Conservation (phyloP, 2,329 filamentous ascomycete species). For the Penicillium palitans region DNA sequence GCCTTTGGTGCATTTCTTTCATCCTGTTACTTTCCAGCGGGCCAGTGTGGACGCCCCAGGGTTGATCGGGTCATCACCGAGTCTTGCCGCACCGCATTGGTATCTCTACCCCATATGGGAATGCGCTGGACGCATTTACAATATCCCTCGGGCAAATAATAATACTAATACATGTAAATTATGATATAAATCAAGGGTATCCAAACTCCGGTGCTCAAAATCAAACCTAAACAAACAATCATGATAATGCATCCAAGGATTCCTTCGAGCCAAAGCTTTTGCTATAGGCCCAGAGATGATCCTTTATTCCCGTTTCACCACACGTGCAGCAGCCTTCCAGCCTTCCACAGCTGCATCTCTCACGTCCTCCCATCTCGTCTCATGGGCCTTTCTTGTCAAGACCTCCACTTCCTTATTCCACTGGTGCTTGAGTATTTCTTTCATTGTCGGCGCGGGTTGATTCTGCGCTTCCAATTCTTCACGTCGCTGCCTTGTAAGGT, state of each 20-base stretch:
- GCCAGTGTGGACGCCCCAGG: neutral
- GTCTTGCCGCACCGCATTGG: neutral
- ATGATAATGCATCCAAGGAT: constrained; percentile 17
- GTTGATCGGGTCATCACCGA: neutral
- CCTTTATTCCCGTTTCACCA: constrained; percentile 37
- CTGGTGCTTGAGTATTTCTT: constrained; percentile 70
- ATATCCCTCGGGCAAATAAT: neutral
- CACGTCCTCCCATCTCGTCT: constrained; percentile 64
- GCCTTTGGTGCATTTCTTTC: neutral
- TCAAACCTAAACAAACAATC: constrained; percentile 12
- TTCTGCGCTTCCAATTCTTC: constrained; percentile 12
- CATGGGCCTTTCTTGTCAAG: constrained; percentile 66
- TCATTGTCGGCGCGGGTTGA: constrained; percentile 48
- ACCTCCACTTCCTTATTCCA: constrained; percentile 75
- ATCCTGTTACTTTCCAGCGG: neutral
- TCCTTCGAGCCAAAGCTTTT: neutral
- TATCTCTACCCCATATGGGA: neutral
- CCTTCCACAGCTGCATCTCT: constrained; percentile 50
- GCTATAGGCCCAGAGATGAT: neutral
- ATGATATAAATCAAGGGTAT: constrained; percentile 23
- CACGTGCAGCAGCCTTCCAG: constrained; percentile 49
- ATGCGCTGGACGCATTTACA: constrained; percentile 9
- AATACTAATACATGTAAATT: constrained; percentile 15
- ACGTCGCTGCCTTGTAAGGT: constrained; percentile 7
- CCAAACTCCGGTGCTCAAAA: constrained; percentile 23